These are phyloP conservation scores for Alisma plantagoaquatica DNA, from an alignment of 106 monocot genomes.

Conservation along the genomic window DNA sequence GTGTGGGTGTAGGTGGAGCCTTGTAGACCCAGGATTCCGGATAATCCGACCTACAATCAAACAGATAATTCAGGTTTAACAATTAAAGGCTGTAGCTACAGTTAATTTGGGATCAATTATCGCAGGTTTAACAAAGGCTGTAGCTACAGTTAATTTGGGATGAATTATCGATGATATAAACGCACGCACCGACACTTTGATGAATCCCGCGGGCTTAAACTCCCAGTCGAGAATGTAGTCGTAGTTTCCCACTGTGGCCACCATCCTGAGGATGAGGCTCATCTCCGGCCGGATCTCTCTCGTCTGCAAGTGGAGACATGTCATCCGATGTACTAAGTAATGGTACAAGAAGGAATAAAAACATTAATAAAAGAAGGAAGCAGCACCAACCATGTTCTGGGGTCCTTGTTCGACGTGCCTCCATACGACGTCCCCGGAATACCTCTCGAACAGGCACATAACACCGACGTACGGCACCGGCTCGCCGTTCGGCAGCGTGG, in stretches of 20 bases:
- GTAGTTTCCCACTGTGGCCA: slow-evolving; percentile 43
- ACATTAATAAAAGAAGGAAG: too few species aligned
- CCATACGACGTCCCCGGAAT: slow-evolving; percentile 56
- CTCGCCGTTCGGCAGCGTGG: slow-evolving; percentile 17
- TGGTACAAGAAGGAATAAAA: too few species aligned
- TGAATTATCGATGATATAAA: too few species aligned
- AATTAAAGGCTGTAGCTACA: too few species aligned
- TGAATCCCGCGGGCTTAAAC: slow-evolving; percentile 56
- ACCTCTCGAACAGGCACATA: slow-evolving; percentile 60
- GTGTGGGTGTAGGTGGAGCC: slow-evolving; percentile 33
- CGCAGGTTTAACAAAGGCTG: too few species aligned
- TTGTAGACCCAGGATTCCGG: slow-evolving; percentile 41
- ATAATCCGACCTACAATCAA: slow-evolving; percentile 48
- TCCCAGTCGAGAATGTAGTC: slow-evolving; percentile 80
- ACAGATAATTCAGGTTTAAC: too few species aligned
- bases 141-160: too few species aligned
- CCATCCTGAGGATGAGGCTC: slow-evolving; percentile 69
- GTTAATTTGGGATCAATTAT: too few species aligned
- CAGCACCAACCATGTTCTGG: not conserved
- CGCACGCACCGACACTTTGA: slow-evolving; percentile 52
- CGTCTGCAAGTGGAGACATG: slow-evolving; percentile 30
- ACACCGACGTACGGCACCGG: slow-evolving; percentile 24
- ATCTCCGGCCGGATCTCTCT: slow-evolving; percentile 48
- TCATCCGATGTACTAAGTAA: too few species aligned
- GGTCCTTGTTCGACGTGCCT: slow-evolving; percentile 28